Evolutionary conservation across 768 basidiomycete species (phyloP), one percentile per base, ranked within the genome.

Genomic region (Mycena pura): DNA sequence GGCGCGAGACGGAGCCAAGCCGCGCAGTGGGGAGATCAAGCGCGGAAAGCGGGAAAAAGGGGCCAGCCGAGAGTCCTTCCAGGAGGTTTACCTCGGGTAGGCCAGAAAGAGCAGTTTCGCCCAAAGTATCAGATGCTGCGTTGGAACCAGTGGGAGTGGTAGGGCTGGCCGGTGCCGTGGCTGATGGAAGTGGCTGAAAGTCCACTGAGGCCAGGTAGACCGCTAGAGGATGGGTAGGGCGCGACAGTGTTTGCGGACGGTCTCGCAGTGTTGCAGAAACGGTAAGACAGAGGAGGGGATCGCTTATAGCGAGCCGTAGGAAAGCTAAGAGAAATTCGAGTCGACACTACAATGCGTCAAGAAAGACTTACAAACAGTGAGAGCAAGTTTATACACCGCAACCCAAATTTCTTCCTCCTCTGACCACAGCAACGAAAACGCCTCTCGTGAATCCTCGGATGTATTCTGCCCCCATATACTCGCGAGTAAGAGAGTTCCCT

Each of bases 181-280:
- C 68, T 8, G 69, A 66, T 3, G 76, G 71, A n/a, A 79, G 70
- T n/a, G n/a, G n/a, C n/a, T n/a, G n/a, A 29, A 69, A 70, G 10
- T 76, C 79, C 11, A 78, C 62, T 1, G 76, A 73, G 10, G 73
- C 67, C 19, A 85, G 67, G 62, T 76, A 84, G 36, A 60, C 48
- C 11, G 77, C 68, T 3, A 86, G 73, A 6, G 84, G 83, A 64
- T 83, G 80, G 9, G 77, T 76, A 9, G 78, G 70, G 40, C 78
- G 77, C 5, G 73, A 70, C 2, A 81, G 66, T 14, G 81, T 73
- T 7, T 91, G 71, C 0, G 89, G 84, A 67, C 87, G 91, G 22
- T 96, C 93, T 47, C 95, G 85, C n/a, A 96, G 77, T 1, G 95
- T 97, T n/a, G 88, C 82, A 3, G 92, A 93, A 4, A 89, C 82